Base-by-base conservation (phyloP, 495 filamentous ascomycete species). In the Aspergillus carlsbadensis region DNA sequence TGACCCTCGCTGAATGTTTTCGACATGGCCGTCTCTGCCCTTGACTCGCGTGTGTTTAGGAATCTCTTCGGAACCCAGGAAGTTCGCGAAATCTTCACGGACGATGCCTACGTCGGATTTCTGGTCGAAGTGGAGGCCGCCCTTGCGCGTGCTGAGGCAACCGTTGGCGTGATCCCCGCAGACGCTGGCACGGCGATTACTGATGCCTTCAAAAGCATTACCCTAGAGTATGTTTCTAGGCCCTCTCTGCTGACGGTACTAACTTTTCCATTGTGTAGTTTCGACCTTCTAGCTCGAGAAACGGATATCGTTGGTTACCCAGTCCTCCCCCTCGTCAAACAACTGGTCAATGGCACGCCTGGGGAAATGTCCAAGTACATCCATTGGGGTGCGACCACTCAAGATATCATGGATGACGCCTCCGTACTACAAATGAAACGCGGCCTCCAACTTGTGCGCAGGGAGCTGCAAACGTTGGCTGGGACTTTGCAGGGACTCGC, bases 311-410 rank as follows among this genome's bases (percentile, higher is more conserved):
- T 81, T 10, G 78, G 78, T 18, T 82, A 82, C 45, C 79, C 78
- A 4, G 74, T 82, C 33, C 64, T 82, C 2, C 79, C 79, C 2
- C 63, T 81, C 22, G 70, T 82, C 1, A 65, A 70, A 36, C 79
- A 81, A 52, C 60, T 81, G 1, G 67, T 68, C 0, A 57, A 62
- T 0, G 65, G 69, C 15, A 71, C 67, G 39, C 69, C 69, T 33
- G 70, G 73, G 8, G 70, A 78, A 26, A 65, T 67, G 3, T 76
- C 70, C n/a, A 75, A 72, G 56, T 81, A 80, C 52, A 70, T 80
- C 8, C 79, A 81, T 61, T 81, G 79, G 79, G 79, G 79, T 40
- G 79, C 79, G 1, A 81, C 79, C 10, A 81, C 79, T 13, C 79
- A 81, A 56, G 78, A 81, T 59, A 80, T 81, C 41, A 78, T 78